Percentiles rank a stretch among this genome's conserved stretches.
Evolutionary conservation across 495 filamentous ascomycete genomes (phyloP).

Genomic region (Aspergillus heteromorphus): DNA sequence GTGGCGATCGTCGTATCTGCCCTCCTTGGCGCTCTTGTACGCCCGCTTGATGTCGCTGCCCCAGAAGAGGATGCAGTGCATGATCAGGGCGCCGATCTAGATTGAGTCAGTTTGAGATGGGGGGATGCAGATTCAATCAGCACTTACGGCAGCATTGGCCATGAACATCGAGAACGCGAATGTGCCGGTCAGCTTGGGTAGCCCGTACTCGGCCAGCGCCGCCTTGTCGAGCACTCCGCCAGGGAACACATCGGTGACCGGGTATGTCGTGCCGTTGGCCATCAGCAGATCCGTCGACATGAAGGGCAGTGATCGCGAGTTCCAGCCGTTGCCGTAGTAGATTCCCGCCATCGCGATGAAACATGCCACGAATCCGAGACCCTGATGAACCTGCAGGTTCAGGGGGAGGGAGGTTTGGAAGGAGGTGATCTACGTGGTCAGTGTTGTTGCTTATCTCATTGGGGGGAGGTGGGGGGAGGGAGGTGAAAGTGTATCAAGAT

Average conservation of each 20-base stretch:
- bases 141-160: slow-evolving; percentile 29
- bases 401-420: slow-evolving; percentile 31
- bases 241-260: slow-evolving; percentile 26
- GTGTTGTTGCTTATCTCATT: not conserved
- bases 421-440: slow-evolving; percentile 26
- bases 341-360: slow-evolving; percentile 35
- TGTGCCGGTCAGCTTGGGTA: slow-evolving; percentile 38
- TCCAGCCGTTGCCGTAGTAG: slow-evolving; percentile 49
- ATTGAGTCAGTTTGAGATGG: not conserved
- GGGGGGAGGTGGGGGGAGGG: too few relatives aligned
- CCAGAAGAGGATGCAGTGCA: slow-evolving; percentile 32
- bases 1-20: slow-evolving; percentile 38
- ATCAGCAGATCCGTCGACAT: slow-evolving; percentile 37
- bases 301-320: slow-evolving; percentile 45
- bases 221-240: slow-evolving; percentile 30
- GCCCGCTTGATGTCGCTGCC: slow-evolving; percentile 27
- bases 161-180: slow-evolving; percentile 34
- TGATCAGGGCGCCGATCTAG: slow-evolving; percentile 31
- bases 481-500: too few relatives aligned
- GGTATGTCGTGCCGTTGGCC: slow-evolving; percentile 23
- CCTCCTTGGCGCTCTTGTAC: slow-evolving; percentile 22
- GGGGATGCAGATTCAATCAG: not conserved
- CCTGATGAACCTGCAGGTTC: slow-evolving; percentile 31
- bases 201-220: slow-evolving; percentile 27
- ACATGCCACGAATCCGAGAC: slow-evolving; percentile 41